A percentile compares a stretch with the other conserved stretches of the same genome.
Conservation (phyloP, 2,329 filamentous ascomycete species). For the Aureobasidium sp. region DNA sequence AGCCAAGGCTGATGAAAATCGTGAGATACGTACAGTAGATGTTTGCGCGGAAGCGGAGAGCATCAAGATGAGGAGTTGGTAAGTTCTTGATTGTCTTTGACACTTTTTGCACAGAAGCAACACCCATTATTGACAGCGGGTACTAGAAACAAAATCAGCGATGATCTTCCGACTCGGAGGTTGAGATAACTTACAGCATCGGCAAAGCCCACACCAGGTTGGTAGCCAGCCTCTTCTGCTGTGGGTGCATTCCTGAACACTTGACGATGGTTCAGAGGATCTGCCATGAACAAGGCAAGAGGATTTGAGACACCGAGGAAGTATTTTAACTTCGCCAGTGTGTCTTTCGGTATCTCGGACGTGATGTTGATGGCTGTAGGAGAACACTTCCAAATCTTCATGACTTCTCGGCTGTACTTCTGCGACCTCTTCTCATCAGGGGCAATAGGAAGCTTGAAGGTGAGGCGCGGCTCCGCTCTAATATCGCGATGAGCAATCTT, state of each 20-base stretch:
- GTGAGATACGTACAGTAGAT: conserved; percentile 51
- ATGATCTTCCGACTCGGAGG: background rate
- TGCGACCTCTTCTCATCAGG: conserved; percentile 53
- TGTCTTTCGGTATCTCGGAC: conserved; percentile 42
- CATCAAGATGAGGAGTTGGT: conserved; percentile 43
- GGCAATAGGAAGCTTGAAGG: conserved; percentile 60
- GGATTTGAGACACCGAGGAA: conserved; percentile 62
- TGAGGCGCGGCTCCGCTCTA: conserved; percentile 37
- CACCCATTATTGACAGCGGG: conserved; percentile 61
- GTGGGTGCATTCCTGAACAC: conserved; percentile 56
- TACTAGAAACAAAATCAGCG: conserved; percentile 41
- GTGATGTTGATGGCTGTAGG: conserved; percentile 42
- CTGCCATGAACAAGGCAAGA: conserved; percentile 62
- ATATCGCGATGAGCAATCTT: conserved; percentile 23
- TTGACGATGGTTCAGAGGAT: conserved; percentile 47
- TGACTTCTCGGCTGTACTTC: conserved; percentile 52
- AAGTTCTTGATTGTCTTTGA: conserved; percentile 31
- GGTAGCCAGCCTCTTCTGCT: conserved; percentile 53
- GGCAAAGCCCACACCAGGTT: conserved; percentile 60
- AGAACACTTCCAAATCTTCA: conserved; percentile 59
- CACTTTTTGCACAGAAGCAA: conserved; percentile 57
- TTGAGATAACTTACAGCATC: conserved; percentile 52
- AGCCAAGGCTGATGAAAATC: background rate
- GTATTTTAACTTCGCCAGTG: conserved; percentile 55
- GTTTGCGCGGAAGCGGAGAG: conserved; percentile 63